Percentiles rank a stretch among this genome's conserved stretches.
Evolutionary conservation across 371 early-diverging fungal species (phyloP).

Genomic region (Rhizopus microsporus): DNA sequence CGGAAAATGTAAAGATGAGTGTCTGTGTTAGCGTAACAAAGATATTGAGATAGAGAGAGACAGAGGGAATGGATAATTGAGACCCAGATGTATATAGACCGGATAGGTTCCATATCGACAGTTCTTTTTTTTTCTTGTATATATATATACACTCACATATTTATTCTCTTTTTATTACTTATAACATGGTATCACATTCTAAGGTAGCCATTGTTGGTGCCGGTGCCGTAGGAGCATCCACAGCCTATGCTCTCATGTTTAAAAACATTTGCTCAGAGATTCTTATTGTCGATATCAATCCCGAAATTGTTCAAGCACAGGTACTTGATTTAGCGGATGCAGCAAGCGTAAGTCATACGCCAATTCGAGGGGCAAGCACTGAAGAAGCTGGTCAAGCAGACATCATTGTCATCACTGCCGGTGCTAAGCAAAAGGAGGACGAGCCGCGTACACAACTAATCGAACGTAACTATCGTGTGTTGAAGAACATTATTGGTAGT

Average conservation of each 20-base stretch:
- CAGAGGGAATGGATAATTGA: too few species aligned
- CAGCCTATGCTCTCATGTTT: slow-evolving; percentile 73
- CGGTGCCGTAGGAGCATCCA: slow-evolving; percentile 82
- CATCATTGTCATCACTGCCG: slow-evolving; percentile 86
- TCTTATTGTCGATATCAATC: slow-evolving; percentile 69
- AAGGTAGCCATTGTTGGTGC: slow-evolving; percentile 76
- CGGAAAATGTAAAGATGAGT: too few species aligned
- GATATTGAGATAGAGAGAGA: too few species aligned
- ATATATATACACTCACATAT: not conserved
- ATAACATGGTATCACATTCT: slow-evolving; percentile 21
- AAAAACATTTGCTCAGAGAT: slow-evolving; percentile 71
- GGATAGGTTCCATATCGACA: too few species aligned
- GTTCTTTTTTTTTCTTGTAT: slow-evolving; percentile 1
- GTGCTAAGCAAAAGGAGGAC: slow-evolving; percentile 81
- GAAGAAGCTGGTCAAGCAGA: slow-evolving; percentile 84
- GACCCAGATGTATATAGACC: too few species aligned
- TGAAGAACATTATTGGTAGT: slow-evolving; percentile 65
- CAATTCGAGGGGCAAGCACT: slow-evolving; percentile 56
- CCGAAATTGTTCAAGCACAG: slow-evolving; percentile 72
- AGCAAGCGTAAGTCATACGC: slow-evolving; percentile 65
- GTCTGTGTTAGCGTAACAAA: too few species aligned
- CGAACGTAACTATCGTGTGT: slow-evolving; percentile 78
- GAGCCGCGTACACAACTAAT: slow-evolving; percentile 79
- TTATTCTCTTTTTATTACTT: slow-evolving; percentile 7
- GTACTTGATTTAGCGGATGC: slow-evolving; percentile 80